These are phyloP conservation scores for Juglanconis juglandina DNA, from an alignment of 2,329 filamentous ascomycete genomes.

Conservation along the genomic window DNA sequence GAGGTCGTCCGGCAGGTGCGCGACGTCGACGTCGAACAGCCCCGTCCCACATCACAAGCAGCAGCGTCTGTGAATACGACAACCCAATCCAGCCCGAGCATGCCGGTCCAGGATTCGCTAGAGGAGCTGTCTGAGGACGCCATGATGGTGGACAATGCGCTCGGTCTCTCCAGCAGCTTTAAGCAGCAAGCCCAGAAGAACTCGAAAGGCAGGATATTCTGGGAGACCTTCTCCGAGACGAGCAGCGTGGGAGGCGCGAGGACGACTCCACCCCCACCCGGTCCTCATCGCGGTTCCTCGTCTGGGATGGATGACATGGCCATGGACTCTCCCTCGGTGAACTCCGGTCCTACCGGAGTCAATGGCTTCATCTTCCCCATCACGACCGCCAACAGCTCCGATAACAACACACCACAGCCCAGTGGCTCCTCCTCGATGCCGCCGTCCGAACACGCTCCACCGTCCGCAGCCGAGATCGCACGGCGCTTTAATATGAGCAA, in stretches of 20 bases:
- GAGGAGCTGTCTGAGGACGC: conserved; percentile 71
- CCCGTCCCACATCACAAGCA: conserved; percentile 30
- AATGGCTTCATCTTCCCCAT: conserved; percentile 27
- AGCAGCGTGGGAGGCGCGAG: conserved; percentile 44
- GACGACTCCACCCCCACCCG: conserved; percentile 64
- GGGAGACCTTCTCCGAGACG: conserved; percentile 74
- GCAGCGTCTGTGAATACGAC: conserved; percentile 49
- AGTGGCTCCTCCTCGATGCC: conserved; percentile 28
- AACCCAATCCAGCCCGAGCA: conserved; percentile 65
- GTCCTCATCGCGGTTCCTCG: conserved; percentile 53
- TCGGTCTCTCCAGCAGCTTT: conserved; percentile 62
- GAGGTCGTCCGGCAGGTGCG: conserved; percentile 94
- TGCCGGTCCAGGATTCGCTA: conserved; percentile 61
- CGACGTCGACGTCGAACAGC: conserved; percentile 62
- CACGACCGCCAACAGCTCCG: conserved; percentile 31
- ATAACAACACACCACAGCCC: conserved; percentile 37
- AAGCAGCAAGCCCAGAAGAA: conserved; percentile 71
- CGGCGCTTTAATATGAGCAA: conserved; percentile 71
- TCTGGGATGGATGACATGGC: conserved; percentile 63
- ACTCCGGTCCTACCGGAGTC: conserved; percentile 18
- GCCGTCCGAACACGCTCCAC: conserved; percentile 35
- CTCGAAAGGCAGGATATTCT: conserved; percentile 68
- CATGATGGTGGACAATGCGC: conserved; percentile 51
- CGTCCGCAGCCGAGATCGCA: conserved; percentile 70
- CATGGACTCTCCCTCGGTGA: conserved; percentile 64